Percentiles rank a stretch among this genome's conserved stretches.
phyloP scores from a whole-genome alignment of 148 eudicot genomes.

The Chenopodium suecicum region DNA sequence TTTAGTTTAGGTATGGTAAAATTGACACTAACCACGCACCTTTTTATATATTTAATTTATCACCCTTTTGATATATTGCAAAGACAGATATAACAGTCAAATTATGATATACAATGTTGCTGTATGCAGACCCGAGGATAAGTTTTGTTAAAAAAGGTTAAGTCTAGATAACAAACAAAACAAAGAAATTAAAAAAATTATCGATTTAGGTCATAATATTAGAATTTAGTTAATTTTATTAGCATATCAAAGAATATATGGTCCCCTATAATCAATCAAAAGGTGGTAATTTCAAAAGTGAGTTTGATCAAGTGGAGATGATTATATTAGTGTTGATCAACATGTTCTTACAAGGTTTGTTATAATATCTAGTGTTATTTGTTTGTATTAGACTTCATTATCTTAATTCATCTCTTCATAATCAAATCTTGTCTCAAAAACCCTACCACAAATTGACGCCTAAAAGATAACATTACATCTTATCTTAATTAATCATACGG shows the following conservation, averaged over 20 bases:
- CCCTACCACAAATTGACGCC: too few relatives aligned
- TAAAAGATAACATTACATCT: too few relatives aligned
- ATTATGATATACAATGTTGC: neutral
- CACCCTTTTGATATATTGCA: neutral
- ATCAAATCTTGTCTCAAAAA: too few relatives aligned
- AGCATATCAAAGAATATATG: neutral
- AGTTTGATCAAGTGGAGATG: neutral
- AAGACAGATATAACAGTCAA: neutral
- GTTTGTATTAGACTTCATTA: neutral
- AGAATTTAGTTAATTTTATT: neutral
- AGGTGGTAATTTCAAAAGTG: neutral
- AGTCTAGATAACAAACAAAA: neutral
- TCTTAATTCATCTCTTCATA: too few relatives aligned
- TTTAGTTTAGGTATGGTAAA: too few relatives aligned
- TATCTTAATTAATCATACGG: too few relatives aligned
- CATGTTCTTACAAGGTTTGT: neutral
- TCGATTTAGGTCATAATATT: too few relatives aligned
- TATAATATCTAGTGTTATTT: neutral
- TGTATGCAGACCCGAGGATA: neutral
- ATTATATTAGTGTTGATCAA: too few relatives aligned
- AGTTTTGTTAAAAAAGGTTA: too few relatives aligned
- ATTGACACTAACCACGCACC: too few relatives aligned
- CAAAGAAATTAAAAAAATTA: too few relatives aligned
- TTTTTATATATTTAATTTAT: too few relatives aligned
- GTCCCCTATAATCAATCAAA: constrained; percentile 1